Evolutionary conservation across 1,284 basidiomycete species (phyloP), one percentile per base, ranked within the genome.

Genomic region (Chiua sp.): DNA sequence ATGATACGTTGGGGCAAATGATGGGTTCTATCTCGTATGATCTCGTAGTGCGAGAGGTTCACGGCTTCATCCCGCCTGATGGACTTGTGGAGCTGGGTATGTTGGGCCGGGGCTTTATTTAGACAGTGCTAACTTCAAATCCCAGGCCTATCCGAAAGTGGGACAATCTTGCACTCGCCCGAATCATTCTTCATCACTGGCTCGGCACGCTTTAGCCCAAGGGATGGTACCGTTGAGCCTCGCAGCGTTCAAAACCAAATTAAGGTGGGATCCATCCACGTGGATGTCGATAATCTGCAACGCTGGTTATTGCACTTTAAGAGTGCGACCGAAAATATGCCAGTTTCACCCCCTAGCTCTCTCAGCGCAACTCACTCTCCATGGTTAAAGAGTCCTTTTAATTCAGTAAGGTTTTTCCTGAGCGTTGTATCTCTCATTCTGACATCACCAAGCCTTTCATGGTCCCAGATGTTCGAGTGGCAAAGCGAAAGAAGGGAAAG

Each of bases 1-100:
- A 89, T 59, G 80, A 84, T 53, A 89, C 88, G 32, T 83, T 88
- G 78, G 88, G 87, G 26, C 80, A 79, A 52, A 86, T 84, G 47
- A 81, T 81, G 59, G 88, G 86, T 30, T 79, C 78, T 22, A 81
- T 82, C 3, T 79, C 79, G 3, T 69, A 90, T 52, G 77, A 79
- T 46, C 71, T 92, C 33, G 80, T 77, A 44, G 68, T 88, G 51
- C 77, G 77, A 50, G 79, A 82, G 55, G 71, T 90, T 35, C 70
- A 76, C 53, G 86, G 84, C 10, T 80, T 71, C 48, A 79, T 72
- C 37, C 63, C 70, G 13, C 50, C 55, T 23, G 59, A 60, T 48
- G 52, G 55, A 59, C 47, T 59, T 28, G 18, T 55, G 35, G 63
- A 68, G 47, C 65, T 68, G 56, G 75, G 81, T 80, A 60, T 46